Percentiles rank a stretch among this genome's conserved stretches.
phyloP scores from a whole-genome alignment of 345 rosid species.

The Hypericum perforatum region DNA sequence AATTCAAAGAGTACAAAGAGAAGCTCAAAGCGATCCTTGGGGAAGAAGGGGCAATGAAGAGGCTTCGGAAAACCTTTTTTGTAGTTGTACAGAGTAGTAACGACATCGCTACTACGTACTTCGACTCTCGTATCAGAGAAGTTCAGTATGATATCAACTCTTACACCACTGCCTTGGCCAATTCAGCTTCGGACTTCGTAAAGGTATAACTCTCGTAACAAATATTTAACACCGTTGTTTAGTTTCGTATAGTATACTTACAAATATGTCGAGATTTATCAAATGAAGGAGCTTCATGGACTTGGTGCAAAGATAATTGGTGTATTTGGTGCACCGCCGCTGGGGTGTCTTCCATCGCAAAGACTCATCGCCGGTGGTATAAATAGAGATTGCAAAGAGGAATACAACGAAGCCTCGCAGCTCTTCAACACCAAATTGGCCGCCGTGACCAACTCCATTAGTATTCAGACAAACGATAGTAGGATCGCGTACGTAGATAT shows the following conservation, averaged over 20 bases:
- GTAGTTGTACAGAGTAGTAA: neutral
- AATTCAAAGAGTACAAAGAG: neutral
- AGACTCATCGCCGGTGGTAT: neutral
- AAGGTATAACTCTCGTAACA: neutral
- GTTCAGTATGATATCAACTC: neutral
- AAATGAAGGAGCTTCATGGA: neutral
- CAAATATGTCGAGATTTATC: neutral
- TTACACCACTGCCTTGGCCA: neutral
- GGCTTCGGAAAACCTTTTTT: neutral
- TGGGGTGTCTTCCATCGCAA: neutral
- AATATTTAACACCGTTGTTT: neutral
- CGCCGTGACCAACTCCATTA: neutral
- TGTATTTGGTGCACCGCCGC: conserved; percentile 1
- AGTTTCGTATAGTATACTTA: neutral
- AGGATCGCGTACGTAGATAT: neutral
- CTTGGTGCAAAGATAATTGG: neutral
- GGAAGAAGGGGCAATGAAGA: neutral
- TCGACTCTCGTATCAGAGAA: neutral
- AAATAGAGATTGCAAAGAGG: neutral
- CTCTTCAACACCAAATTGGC: conserved; percentile 1
- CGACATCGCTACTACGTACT: conserved; percentile 4
- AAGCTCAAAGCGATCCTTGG: conserved; percentile 1
- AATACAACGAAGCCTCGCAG: neutral
- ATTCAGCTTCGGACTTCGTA: neutral
- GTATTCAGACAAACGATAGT: neutral